Evolutionary conservation across 2,329 filamentous ascomycete genomes (phyloP).

Genomic region (Aspergillus chevalieri): DNA sequence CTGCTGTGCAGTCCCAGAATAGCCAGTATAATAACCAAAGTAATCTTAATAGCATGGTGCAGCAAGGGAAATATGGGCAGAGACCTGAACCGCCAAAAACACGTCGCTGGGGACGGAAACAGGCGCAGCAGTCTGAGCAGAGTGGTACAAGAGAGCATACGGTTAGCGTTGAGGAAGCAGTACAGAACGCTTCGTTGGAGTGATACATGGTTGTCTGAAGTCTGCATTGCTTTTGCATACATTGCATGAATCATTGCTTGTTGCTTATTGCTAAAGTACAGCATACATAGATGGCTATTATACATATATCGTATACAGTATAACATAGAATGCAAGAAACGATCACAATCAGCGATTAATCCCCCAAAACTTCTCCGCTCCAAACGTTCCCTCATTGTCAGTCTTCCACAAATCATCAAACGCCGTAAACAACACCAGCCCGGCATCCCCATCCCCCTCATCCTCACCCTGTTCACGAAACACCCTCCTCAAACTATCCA

Average conservation of each 20-base stretch:
- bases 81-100: conserved; percentile 37
- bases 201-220: conserved; percentile 3
- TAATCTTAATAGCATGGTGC: background rate
- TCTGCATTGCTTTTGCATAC: background rate
- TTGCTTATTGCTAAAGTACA: too few species aligned
- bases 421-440: conserved; percentile 67
- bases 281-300: background rate
- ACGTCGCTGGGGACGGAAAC: conserved; percentile 33
- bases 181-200: conserved; percentile 27
- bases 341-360: conserved; percentile 30
- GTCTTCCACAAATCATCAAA: conserved; percentile 78
- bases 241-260: background rate
- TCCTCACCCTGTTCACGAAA: conserved; percentile 40
- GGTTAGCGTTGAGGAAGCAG: conserved; percentile 29
- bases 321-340: background rate
- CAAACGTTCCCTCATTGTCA: conserved; percentile 56
- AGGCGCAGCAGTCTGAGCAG: conserved; percentile 10
- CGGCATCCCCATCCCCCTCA: conserved; percentile 13
- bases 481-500: conserved; percentile 56
- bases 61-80: conserved; percentile 20
- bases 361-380: conserved; percentile 74
- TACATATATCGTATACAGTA: background rate
- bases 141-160: conserved; percentile 1
- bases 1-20: conserved; percentile 14
- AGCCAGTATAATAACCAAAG: background rate